These are phyloP conservation scores for Gryganskiella cystojenkinii DNA, from an alignment of 192 early-diverging fungal genomes.

Conservation along the genomic window DNA sequence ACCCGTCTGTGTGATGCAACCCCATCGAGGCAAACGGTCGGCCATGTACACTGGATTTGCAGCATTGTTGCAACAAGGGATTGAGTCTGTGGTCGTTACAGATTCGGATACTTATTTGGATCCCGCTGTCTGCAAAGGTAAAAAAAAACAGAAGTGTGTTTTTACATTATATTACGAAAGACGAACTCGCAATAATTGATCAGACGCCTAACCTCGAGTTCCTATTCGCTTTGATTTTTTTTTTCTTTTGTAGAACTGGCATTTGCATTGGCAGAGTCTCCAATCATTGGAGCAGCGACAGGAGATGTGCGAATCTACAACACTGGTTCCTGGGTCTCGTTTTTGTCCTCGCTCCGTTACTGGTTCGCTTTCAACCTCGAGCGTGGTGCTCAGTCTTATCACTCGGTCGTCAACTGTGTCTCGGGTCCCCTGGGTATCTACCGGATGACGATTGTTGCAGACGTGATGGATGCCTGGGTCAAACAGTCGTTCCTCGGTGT, in stretches of 20 bases:
- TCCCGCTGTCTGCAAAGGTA: conserved; percentile 25
- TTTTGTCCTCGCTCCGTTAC: conserved; percentile 65
- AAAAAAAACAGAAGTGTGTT: not conserved
- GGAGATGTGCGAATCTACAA: conserved; percentile 58
- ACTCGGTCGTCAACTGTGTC: conserved; percentile 63
- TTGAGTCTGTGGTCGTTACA: conserved; percentile 59
- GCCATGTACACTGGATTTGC: conserved; percentile 61
- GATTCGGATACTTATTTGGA: conserved; percentile 67
- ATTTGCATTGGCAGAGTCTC: conserved; percentile 51
- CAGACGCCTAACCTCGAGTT: no score
- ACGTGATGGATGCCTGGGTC: conserved; percentile 62
- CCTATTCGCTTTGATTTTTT: not conserved
- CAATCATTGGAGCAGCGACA: conserved; percentile 56
- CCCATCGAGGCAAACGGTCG: conserved; percentile 56
- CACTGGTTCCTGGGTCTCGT: conserved; percentile 52
- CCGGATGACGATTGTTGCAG: conserved; percentile 37
- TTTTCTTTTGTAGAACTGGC: conserved; percentile 45
- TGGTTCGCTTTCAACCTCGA: conserved; percentile 71
- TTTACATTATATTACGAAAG: not conserved
- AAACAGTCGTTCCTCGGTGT: conserved; percentile 59
- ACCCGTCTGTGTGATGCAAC: conserved; percentile 49
- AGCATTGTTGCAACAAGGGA: conserved; percentile 29
- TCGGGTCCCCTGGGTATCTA: conserved; percentile 68
- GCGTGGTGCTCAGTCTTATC: conserved; percentile 62
- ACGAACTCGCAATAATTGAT: not conserved